These are phyloP conservation scores for Euptelea pleiosperma DNA, from an alignment of 164 flowering plant species.

Conservation along the genomic window DNA sequence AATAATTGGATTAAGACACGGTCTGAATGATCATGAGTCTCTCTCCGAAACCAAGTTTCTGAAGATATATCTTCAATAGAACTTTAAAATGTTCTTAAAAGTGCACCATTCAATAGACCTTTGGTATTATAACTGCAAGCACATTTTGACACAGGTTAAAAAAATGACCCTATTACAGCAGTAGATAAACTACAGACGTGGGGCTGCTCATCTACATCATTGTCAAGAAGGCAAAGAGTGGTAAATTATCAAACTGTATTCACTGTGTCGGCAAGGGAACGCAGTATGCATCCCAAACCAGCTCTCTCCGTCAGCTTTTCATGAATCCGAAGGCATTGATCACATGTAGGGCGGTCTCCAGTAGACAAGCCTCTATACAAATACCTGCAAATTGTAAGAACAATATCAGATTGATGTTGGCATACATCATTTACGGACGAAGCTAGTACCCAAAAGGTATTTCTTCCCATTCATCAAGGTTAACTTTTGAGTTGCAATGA, in stretches of 20 bases:
- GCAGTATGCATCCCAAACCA: constrained; percentile 85
- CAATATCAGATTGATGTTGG: neutral
- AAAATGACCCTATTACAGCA: neutral
- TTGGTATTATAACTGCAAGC: too few species aligned
- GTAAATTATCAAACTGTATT: constrained; percentile 59
- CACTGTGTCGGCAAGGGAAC: constrained; percentile 69
- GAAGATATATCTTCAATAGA: too few species aligned
- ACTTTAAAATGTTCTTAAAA: too few species aligned
- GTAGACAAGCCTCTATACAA: constrained; percentile 91
- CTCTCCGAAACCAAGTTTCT: too few species aligned
- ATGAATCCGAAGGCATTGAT: constrained; percentile 89
- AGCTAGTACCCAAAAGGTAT: too few species aligned
- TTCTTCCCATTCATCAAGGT: too few species aligned
- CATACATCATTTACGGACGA: too few species aligned
- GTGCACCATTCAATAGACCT: too few species aligned
- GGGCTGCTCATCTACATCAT: constrained; percentile 9
- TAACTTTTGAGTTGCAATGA: too few species aligned
- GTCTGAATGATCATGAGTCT: too few species aligned
- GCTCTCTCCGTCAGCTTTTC: constrained; percentile 83
- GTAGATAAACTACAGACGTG: neutral
- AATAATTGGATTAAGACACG: too few species aligned
- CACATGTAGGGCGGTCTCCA: constrained; percentile 94
- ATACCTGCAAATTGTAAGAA: constrained; percentile 47
- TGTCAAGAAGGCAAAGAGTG: neutral
- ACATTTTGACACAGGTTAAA: too few species aligned